Percentiles rank a stretch among this genome's conserved stretches.
Evolutionary conservation across 345 rosid genomes (phyloP).

Genomic region (Pelargonium nanum): DNA sequence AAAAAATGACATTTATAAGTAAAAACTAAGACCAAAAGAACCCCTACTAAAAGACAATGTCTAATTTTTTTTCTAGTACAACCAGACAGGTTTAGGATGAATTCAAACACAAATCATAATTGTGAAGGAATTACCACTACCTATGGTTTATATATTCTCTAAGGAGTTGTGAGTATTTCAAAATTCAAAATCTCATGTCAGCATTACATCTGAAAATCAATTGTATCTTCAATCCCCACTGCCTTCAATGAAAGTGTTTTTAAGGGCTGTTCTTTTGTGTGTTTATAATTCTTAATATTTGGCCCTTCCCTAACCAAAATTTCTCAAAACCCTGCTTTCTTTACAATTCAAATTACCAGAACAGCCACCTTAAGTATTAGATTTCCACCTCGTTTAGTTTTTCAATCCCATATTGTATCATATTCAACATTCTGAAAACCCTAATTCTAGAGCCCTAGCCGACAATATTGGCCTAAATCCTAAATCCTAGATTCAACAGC

Average conservation of each 20-base stretch:
- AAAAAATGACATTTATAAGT: background rate
- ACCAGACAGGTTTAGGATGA: too few relatives aligned
- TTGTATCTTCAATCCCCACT: background rate
- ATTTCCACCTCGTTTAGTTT: background rate
- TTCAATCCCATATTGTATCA: background rate
- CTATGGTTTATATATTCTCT: too few relatives aligned
- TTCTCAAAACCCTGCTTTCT: background rate
- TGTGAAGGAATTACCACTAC: too few relatives aligned
- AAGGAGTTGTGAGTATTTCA: too few relatives aligned
- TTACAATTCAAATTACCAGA: background rate
- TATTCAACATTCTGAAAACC: background rate
- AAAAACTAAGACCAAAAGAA: too few relatives aligned
- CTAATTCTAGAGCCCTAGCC: too few relatives aligned
- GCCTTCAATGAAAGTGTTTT: background rate
- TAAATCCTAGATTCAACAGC: too few relatives aligned
- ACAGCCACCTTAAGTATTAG: background rate
- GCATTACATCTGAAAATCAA: background rate
- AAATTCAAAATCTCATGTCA: too few relatives aligned
- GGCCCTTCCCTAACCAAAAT: background rate
- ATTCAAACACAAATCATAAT: too few relatives aligned
- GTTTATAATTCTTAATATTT: background rate
- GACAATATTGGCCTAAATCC: background rate
- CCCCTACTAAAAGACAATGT: too few relatives aligned
- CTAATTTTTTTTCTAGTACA: too few relatives aligned
- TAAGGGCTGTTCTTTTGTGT: background rate